Conservation (phyloP, 2,329 filamentous ascomycete genomes). For the Monosporascus sp. region DNA sequence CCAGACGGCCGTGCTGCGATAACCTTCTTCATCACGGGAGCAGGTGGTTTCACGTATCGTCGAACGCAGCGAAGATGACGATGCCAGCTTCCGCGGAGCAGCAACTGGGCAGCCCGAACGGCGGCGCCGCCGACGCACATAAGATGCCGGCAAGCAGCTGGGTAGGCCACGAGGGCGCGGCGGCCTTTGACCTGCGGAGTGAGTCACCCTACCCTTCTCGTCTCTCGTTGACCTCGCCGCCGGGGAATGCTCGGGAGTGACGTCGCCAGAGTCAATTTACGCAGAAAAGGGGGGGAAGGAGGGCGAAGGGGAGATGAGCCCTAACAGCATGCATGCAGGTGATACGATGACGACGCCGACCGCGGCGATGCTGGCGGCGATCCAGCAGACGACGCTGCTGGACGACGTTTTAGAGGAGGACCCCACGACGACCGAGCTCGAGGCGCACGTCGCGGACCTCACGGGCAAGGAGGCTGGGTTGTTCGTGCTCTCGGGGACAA, state of each 20-base stretch:
- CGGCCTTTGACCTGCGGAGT: conserved; percentile 28
- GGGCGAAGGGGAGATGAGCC: too few relatives aligned
- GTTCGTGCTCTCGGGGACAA: conserved; percentile 72
- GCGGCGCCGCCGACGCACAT: not conserved
- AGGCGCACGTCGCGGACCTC: conserved; percentile 59
- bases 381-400: conserved; percentile 62
- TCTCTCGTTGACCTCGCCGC: too few relatives aligned
- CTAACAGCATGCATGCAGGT: conserved; percentile 31
- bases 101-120: not conserved
- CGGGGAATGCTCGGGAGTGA: too few relatives aligned
- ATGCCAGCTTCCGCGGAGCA: not conserved
- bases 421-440: conserved; percentile 61
- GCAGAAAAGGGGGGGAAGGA: too few relatives aligned
- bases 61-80: not conserved
- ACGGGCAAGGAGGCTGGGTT: conserved; percentile 62
- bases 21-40: not conserved
- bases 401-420: conserved; percentile 75
- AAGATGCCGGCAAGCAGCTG: conserved; percentile 16
- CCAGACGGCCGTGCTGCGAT: not conserved
- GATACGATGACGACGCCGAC: conserved; percentile 69
- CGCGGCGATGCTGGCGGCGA: conserved; percentile 64
- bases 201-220: conserved; percentile 3
- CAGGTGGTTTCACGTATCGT: not conserved
- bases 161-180: conserved; percentile 24
- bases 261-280: too few relatives aligned